phyloP scores from a whole-genome alignment of 305 asterid genomes.

The Solanum hybrid region DNA sequence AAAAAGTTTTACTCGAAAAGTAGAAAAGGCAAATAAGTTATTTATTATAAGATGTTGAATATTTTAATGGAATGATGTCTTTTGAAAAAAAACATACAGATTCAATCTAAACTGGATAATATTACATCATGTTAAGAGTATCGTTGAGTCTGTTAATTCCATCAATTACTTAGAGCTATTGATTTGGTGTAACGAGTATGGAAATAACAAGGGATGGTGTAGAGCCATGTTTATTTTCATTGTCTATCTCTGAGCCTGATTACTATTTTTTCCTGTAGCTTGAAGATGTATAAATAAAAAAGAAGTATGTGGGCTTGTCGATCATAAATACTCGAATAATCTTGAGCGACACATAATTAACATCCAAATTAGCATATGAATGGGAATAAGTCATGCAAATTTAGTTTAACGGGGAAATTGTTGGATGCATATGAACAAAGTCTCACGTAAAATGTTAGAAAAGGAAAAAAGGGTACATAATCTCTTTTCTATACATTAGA shows the following conservation, averaged over 20 bases:
- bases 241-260: too few species aligned
- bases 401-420: neutral
- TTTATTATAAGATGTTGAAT: neutral
- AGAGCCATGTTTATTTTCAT: neutral
- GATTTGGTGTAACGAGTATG: neutral
- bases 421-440: neutral
- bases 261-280: neutral
- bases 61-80: neutral
- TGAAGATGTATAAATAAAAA: neutral
- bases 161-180: neutral
- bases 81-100: neutral
- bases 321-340: neutral
- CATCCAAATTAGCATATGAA: neutral
- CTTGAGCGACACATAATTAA: neutral
- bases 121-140: neutral
- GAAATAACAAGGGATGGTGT: neutral
- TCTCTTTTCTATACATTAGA: neutral
- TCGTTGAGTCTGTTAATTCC: neutral
- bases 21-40: neutral
- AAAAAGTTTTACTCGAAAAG: too few species aligned
- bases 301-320: neutral
- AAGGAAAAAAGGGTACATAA: neutral
- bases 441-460: neutral
- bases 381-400: neutral
- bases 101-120: rapidly evolving